phyloP scores from a whole-genome alignment of 768 basidiomycete genomes.

The Amanita phalloides region DNA sequence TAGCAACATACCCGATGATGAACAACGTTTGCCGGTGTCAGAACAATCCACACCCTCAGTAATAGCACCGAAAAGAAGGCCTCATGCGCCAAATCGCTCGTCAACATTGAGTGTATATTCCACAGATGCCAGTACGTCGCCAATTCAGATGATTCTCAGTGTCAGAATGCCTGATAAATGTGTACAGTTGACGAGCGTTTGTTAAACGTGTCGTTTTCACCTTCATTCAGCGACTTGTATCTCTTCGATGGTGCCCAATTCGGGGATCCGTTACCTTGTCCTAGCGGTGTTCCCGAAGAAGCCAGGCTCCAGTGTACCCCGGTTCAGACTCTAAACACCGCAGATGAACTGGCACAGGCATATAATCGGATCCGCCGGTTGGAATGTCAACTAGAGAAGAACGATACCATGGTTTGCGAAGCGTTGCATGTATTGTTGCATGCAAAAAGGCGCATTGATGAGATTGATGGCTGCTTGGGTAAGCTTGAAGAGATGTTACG shows the following conservation, averaged over 20 bases:
- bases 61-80: not conserved
- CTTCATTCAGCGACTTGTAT: not conserved
- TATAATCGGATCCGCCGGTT: not conserved
- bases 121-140: constrained; percentile 8
- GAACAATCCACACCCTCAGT: not conserved
- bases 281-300: not conserved
- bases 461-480: not conserved
- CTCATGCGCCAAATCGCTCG: not conserved
- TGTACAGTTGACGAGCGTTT: constrained; percentile 16
- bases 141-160: not conserved
- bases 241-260: not conserved
- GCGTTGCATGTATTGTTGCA: constrained; percentile 1
- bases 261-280: too few species aligned
- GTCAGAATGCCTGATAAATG: not conserved
- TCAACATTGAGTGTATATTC: constrained; percentile 12
- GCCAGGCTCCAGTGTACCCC: not conserved
- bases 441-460: not conserved
- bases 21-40: constrained; percentile 2
- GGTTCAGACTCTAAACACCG: not conserved
- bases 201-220: constrained; percentile 13
- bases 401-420: constrained; percentile 2
- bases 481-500: not conserved
- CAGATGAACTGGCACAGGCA: not conserved
- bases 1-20: not conserved
- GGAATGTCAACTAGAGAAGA: constrained; percentile 5